phyloP scores from a whole-genome alignment of 2,329 filamentous ascomycete species.

The Ascochyta pisi region DNA sequence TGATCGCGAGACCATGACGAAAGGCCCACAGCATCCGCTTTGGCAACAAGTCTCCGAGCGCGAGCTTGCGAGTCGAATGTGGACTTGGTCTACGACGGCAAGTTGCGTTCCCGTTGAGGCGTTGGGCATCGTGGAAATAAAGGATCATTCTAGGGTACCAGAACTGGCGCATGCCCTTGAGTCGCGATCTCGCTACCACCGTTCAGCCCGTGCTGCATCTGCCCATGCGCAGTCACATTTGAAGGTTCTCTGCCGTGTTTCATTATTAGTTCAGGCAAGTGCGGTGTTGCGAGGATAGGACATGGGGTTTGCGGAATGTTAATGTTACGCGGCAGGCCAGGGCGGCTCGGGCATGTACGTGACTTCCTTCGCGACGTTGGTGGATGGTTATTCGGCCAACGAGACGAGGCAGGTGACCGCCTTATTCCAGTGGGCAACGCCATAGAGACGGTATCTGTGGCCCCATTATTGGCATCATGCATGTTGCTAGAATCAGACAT shows the following conservation, averaged over 20 bases:
- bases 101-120: slow-evolving; percentile 3
- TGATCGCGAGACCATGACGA: neutral
- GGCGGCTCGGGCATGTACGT: neutral
- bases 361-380: neutral
- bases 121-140: slow-evolving; percentile 5
- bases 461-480: neutral
- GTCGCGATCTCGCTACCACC: slow-evolving; percentile 3
- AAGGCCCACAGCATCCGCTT: neutral
- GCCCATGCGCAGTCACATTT: slow-evolving; percentile 8
- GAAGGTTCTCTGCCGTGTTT: slow-evolving; percentile 14
- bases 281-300: neutral
- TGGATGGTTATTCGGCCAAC: slow-evolving; percentile 1
- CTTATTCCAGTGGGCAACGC: neutral
- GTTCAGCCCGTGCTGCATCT: slow-evolving; percentile 9
- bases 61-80: neutral
- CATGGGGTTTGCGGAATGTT: neutral
- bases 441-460: neutral
- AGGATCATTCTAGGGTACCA: slow-evolving; percentile 13
- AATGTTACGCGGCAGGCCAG: neutral
- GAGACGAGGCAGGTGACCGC: neutral
- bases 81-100: neutral
- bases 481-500: neutral
- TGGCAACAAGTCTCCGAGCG: neutral
- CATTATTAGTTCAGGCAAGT: neutral
- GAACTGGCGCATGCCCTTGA: neutral